A percentile compares a stretch with the other conserved stretches of the same genome.
Evolutionary conservation across 2,329 filamentous ascomycete species (phyloP).

Genomic region (Aspergillus eucalypticola): DNA sequence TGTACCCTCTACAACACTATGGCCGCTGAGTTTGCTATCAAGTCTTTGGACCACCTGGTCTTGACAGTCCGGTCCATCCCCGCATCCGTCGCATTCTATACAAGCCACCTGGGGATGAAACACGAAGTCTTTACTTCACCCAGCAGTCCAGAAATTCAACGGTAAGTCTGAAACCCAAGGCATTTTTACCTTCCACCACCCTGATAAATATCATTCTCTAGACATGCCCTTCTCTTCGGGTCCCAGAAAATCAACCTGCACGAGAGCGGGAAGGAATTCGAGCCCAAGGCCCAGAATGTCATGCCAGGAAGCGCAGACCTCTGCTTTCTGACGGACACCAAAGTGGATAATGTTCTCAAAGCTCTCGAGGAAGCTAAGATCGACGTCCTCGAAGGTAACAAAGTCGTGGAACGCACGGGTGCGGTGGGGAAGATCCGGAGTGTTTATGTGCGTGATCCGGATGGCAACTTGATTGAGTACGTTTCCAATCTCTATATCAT

Average conservation of each 20-base stretch:
- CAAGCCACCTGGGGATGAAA: slow-evolving; percentile 58
- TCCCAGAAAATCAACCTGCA: slow-evolving; percentile 64
- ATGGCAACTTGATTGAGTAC: slow-evolving; percentile 64
- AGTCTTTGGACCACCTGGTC: slow-evolving; percentile 61
- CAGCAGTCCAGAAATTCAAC: slow-evolving; percentile 32
- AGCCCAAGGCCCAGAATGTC: slow-evolving; percentile 58
- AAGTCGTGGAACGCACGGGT: slow-evolving; percentile 58
- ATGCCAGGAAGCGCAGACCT: slow-evolving; percentile 60
- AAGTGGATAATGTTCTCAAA: slow-evolving; percentile 50
- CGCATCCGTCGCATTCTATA: slow-evolving; percentile 57
- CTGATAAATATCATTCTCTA: slow-evolving; percentile 17
- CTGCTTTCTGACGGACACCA: slow-evolving; percentile 59
- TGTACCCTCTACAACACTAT: slow-evolving; percentile 2
- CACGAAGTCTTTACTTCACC: slow-evolving; percentile 53
- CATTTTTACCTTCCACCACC: background rate
- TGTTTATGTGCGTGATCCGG: slow-evolving; percentile 62
- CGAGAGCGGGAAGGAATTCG: slow-evolving; percentile 58
- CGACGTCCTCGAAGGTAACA: slow-evolving; percentile 50
- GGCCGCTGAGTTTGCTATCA: slow-evolving; percentile 32
- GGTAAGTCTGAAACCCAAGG: slow-evolving; percentile 11
- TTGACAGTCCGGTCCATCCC: slow-evolving; percentile 57
- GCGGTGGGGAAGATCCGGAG: slow-evolving; percentile 57
- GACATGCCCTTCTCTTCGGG: slow-evolving; percentile 60
- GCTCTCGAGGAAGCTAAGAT: slow-evolving; percentile 46
- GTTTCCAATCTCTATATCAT: slow-evolving; percentile 24